A percentile compares a stretch with the other conserved stretches of the same genome.
Evolutionary conservation across 2,329 filamentous ascomycete species (phyloP).

Genomic region (Calonectria hawksworthii): DNA sequence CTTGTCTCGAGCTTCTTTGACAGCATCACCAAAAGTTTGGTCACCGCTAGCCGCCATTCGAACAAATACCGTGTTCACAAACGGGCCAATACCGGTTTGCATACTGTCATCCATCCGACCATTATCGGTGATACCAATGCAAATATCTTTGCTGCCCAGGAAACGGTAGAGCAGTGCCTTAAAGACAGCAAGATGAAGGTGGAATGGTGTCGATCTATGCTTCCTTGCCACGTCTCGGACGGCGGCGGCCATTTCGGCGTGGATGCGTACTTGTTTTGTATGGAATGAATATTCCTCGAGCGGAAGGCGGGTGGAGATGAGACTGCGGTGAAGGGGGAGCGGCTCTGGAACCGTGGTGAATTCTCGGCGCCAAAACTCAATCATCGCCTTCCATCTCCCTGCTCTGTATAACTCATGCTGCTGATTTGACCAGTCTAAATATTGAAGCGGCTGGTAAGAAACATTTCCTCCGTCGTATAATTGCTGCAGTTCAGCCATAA

Average conservation of each 20-base stretch:
- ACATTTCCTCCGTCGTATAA: background rate
- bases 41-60: background rate
- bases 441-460: background rate
- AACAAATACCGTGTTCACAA: background rate
- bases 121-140: background rate
- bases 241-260: background rate
- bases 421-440: background rate
- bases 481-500: background rate
- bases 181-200: background rate
- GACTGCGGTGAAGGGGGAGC: conserved; percentile 1
- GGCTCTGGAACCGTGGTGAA: conserved; percentile 6
- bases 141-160: background rate
- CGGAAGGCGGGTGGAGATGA: background rate
- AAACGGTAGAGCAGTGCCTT: background rate
- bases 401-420: background rate
- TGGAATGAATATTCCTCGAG: background rate
- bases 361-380: background rate
- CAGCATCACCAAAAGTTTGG: background rate
- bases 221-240: background rate
- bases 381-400: background rate
- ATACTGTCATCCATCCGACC: background rate
- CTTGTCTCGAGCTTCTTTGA: background rate
- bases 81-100: background rate
- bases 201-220: conserved; percentile 6
- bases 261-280: background rate